phyloP scores from a whole-genome alignment of 345 rosid genomes.

The Brassica napus region DNA sequence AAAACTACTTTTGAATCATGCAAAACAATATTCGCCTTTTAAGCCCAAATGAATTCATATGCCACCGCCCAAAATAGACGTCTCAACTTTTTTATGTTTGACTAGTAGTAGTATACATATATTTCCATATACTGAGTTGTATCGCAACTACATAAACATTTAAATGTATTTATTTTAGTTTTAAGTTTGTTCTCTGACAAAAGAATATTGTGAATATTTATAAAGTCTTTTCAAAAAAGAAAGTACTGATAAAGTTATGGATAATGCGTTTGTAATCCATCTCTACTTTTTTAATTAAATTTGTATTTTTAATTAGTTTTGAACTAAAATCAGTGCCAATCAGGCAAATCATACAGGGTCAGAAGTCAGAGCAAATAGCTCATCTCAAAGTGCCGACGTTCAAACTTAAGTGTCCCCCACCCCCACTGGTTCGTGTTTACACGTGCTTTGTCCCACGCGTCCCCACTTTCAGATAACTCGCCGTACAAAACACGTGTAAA shows the following conservation, averaged over 20 bases:
- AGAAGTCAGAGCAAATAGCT: slow-evolving; percentile 16
- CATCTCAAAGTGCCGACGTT: slow-evolving; percentile 27
- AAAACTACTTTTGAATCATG: slow-evolving; percentile 25
- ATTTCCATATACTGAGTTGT: too few relatives aligned
- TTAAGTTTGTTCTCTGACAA: background rate
- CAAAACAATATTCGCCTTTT: slow-evolving; percentile 32
- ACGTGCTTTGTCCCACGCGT: slow-evolving; percentile 25
- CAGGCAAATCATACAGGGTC: slow-evolving; percentile 1
- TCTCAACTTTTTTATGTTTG: slow-evolving; percentile 7
- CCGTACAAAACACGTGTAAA: slow-evolving; percentile 18
- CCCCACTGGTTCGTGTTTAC: slow-evolving; percentile 28
- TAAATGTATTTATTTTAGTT: background rate
- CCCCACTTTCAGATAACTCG: slow-evolving; percentile 12
- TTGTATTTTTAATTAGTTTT: background rate
- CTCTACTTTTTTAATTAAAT: background rate
- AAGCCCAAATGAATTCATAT: slow-evolving; percentile 12
- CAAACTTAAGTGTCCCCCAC: slow-evolving; percentile 13
- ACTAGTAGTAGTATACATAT: background rate
- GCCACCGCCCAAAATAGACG: slow-evolving; percentile 30
- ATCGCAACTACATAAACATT: too few relatives aligned
- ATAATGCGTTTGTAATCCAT: background rate
- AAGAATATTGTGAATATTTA: background rate
- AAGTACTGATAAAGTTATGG: background rate
- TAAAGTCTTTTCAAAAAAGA: background rate
- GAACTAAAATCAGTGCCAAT: background rate